These are phyloP conservation scores for Boletus barrowsii DNA, from an alignment of 768 basidiomycete species.

Conservation along the genomic window DNA sequence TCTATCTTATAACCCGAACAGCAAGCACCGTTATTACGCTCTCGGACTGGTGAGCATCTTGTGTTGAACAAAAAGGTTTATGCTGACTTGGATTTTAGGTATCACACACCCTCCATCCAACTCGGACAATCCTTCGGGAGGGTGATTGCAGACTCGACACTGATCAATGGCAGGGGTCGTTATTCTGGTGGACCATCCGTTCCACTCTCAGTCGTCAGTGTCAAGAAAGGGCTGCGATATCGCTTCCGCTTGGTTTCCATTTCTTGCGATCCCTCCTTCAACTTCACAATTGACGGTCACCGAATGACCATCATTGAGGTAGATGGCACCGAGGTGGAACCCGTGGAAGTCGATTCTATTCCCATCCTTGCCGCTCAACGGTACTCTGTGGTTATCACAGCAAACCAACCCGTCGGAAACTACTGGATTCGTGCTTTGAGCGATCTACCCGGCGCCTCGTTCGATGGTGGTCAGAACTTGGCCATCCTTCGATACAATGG, in stretches of 20 bases:
- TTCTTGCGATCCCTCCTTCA: slow-evolving; percentile 38
- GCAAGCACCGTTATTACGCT: slow-evolving; percentile 35
- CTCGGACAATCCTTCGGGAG: background rate
- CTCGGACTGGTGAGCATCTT: background rate
- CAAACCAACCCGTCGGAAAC: slow-evolving; percentile 40
- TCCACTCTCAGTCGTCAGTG: slow-evolving; percentile 43
- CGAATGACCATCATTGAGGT: slow-evolving; percentile 2
- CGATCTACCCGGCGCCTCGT: slow-evolving; percentile 20
- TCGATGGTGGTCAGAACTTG: background rate
- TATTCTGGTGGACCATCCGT: slow-evolving; percentile 39
- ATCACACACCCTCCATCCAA: background rate
- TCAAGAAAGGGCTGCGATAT: slow-evolving; percentile 41
- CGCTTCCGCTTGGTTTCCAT: slow-evolving; percentile 51
- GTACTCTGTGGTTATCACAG: background rate
- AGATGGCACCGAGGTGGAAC: background rate
- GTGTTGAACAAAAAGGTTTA: background rate
- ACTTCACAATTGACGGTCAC: slow-evolving; percentile 2
- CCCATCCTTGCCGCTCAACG: slow-evolving; percentile 26
- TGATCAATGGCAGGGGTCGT: slow-evolving; percentile 55
- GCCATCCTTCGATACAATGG: background rate
- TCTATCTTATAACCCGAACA: background rate
- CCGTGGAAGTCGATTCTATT: background rate
- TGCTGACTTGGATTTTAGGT: background rate
- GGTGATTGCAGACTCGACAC: slow-evolving; percentile 33
- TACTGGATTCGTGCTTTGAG: slow-evolving; percentile 52